Conservation (phyloP, 345 rosid genomes). For the Euphorbia pulcherrima region DNA sequence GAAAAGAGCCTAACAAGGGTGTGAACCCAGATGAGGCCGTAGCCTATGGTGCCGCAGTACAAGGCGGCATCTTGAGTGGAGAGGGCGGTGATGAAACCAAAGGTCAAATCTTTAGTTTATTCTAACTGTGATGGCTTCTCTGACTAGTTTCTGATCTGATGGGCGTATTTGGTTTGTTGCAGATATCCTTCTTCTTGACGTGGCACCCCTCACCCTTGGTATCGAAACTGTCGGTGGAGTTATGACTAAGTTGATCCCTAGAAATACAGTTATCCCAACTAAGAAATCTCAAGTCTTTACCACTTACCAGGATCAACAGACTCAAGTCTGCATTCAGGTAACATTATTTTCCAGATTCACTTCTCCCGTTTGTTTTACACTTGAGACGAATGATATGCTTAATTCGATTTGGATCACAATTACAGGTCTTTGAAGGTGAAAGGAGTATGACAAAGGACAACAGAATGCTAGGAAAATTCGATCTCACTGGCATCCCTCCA, state of each 20-base stretch:
- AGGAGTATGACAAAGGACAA: constrained; percentile 95
- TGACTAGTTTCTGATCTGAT: neutral
- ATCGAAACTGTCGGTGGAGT: constrained; percentile 98
- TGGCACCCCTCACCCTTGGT: constrained; percentile 92
- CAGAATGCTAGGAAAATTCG: constrained; percentile 82
- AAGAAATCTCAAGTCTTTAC: constrained; percentile 98
- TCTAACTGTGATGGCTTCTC: neutral
- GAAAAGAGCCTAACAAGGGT: constrained; percentile 99
- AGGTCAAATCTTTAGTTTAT: constrained; percentile 46
- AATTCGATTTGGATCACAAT: constrained; percentile 6
- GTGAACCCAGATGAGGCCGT: constrained; percentile 99
- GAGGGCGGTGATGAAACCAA: constrained; percentile 99
- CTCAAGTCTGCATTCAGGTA: constrained; percentile 92
- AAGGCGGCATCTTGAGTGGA: constrained; percentile 96
- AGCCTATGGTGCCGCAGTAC: constrained; percentile 98
- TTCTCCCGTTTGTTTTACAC: neutral
- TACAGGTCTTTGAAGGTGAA: constrained; percentile 92
- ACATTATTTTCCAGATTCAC: neutral
- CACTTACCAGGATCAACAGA: constrained; percentile 97
- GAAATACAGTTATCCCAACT: constrained; percentile 96
- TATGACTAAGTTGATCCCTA: constrained; percentile 97
- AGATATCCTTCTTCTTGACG: constrained; percentile 95
- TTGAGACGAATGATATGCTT: neutral
- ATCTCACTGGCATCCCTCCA: constrained; percentile 75
- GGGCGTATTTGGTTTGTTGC: constrained; percentile 13